Conservation (phyloP, 805 yeast genomes). For the Kodamaea neixiangensis region DNA sequence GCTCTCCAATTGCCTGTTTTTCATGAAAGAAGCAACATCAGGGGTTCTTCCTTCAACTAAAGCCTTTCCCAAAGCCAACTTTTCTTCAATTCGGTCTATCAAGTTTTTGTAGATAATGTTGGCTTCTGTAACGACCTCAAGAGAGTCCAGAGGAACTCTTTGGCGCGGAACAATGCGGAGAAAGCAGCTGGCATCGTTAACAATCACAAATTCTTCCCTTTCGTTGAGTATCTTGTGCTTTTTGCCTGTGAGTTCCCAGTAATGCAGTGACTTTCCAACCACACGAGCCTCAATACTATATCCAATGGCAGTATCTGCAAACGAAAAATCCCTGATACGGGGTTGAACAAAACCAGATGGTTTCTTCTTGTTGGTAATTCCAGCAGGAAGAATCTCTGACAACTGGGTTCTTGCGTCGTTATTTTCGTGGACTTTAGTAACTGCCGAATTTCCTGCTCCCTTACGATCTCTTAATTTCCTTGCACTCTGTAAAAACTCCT, state of each 20-base stretch:
- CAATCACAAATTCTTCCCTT: conserved; percentile 25
- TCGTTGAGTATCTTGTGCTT: conserved; percentile 8
- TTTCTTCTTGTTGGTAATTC: neutral
- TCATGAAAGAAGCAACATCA: neutral
- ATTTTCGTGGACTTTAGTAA: neutral
- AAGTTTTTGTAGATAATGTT: conserved; percentile 19
- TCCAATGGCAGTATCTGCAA: conserved; percentile 29
- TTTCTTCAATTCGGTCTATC: conserved; percentile 16
- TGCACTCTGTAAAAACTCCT: conserved; percentile 23
- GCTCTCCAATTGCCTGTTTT: neutral
- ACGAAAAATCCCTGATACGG: conserved; percentile 26
- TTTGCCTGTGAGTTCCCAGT: conserved; percentile 14
- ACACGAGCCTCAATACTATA: conserved; percentile 31
- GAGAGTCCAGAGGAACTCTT: conserved; percentile 3
- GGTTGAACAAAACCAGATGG: conserved; percentile 9
- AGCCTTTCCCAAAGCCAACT: conserved; percentile 18
- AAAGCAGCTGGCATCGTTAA: conserved; percentile 25
- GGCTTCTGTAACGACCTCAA: conserved; percentile 15
- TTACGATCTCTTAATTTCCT: conserved; percentile 12
- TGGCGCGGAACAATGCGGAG: conserved; percentile 23
- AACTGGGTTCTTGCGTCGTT: neutral
- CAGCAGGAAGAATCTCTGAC: neutral
- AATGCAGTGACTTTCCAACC: conserved; percentile 25
- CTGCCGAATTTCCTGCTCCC: neutral
- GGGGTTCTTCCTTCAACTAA: conserved; percentile 11